Evolutionary conservation across 2,329 filamentous ascomycete genomes (phyloP), one percentile per base, ranked within the genome.

Genomic region (Fusarium mundagurra): DNA sequence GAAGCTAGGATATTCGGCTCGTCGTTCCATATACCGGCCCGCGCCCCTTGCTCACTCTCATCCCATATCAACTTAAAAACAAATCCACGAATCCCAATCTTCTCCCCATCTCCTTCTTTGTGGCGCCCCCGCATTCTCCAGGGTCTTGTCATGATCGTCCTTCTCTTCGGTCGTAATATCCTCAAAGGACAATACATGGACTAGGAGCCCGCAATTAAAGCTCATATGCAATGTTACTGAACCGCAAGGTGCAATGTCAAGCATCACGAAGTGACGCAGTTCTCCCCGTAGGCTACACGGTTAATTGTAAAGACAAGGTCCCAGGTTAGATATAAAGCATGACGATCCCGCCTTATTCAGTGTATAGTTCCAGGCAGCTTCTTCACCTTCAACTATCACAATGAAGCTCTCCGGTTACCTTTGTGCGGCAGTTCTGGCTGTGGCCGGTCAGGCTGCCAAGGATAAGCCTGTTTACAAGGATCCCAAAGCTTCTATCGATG

Each of bases 401-500:
- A 82, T 82, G 81, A 82, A 82, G 78, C 57, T 76, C 61, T 78
- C 75, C 53, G 53, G 74, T n/a, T 63, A 74, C 45, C 45, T 78
- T 24, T 76, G 70, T 45, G 73, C 71, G 59, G 76, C 75, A 54
- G 63, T 71, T 31, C 66, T 82, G 60, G 73, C 75, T 29, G 76
- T 68, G 41, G 64, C 74, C 36, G 71, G 69, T 44, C 71, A 74
- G 55, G 80, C 81, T 57, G 72, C 76, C 64, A 75, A 80, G 43
- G 69, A 64, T 17, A 77, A 72, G 34, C 84, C 86, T 6, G 71
- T 89, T 47, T 93, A 93, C 86, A 93, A 92, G 79, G 85, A 94
- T 78, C 83, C 91, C 10, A 85, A 85, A 64, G 89, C 90, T 11
- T 83, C 89, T 13, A 84, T 94, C 20, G 90, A 93, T 59, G 88